Evolutionary conservation across 305 asterid genomes (phyloP), one percentile per base, ranked within the genome.

Genomic region (Fraxinus latifolia): DNA sequence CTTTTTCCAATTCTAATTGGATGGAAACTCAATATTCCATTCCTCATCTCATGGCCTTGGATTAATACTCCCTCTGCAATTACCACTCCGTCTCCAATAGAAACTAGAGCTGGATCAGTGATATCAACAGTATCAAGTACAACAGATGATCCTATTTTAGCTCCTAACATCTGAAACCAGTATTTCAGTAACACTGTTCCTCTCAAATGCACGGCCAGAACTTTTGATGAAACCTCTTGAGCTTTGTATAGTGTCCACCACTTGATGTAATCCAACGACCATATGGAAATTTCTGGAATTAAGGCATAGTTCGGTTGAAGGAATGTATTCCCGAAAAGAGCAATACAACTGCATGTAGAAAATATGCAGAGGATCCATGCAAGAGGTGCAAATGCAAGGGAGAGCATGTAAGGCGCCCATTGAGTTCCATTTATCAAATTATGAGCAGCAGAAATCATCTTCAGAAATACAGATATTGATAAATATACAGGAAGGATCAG

Each of bases 181-280:
- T 89, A 92, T 42, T 88, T 93, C 36, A 93, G 85, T 55, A 91
- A 85, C 33, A 90, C 87, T 21, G 97, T 91, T 85, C 97, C 97
- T 84, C 95, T 90, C 88, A 92, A 83, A 84, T 93, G 97, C 81
- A 91, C 91, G n/a, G 93, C 97, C 79, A 92, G 79, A 32, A 88
- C 93, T 85, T 90, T 91, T 12, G 97, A 89, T 74, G 97, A 90
- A 68, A 89, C 80, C 84, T 93, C 97, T 60, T 92, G 95, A 33
- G 92, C 95, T 85, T 93, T 93, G 78, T 91, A 92, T 8, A 92
- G 86, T 2, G 97, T 87, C 97, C 97, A 93, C 97, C 97, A 93
- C 82, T 92, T 93, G 70, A 92, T 85, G 65, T 87, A 93, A 78
- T 89, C 95, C 27, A 84, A 19, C n/a, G 97, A 92, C 92, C 94